These are phyloP conservation scores for Trifolium subterraneum DNA, from an alignment of 306 rosid genomes.

Conservation along the genomic window DNA sequence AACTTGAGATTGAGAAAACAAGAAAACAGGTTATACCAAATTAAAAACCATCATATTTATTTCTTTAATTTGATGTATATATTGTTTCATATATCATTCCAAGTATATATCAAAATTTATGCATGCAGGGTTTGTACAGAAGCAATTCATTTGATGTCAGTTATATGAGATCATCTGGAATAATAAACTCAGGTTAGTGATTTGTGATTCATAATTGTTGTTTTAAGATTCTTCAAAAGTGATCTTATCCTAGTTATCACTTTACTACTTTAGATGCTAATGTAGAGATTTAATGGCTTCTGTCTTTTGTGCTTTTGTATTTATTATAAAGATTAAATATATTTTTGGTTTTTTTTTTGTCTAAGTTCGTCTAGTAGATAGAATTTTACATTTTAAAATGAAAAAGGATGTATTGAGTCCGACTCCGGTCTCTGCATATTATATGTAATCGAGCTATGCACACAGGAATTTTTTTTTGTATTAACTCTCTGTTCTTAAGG, in stretches of 20 bases:
- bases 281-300: too few relatives aligned
- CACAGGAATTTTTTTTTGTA: too few relatives aligned
- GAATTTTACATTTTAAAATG: too few relatives aligned
- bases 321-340: not conserved
- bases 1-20: conserved; percentile 70
- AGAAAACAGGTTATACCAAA: conserved; percentile 66
- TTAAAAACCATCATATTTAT: conserved; percentile 9
- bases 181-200: conserved; percentile 60
- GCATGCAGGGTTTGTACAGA: conserved; percentile 56
- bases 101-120: conserved; percentile 15
- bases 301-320: too few relatives aligned
- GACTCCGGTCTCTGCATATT: too few relatives aligned
- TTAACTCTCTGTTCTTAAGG: too few relatives aligned
- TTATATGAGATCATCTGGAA: conserved; percentile 56
- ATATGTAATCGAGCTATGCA: too few relatives aligned
- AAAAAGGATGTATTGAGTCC: too few relatives aligned
- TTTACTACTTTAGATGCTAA: too few relatives aligned
- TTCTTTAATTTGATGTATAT: not conserved
- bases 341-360: too few relatives aligned
- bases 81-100: conserved; percentile 11
- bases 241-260: not conserved
- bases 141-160: conserved; percentile 52
- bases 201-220: conserved; percentile 36
- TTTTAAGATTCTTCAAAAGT: conserved; percentile 9
- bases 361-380: too few relatives aligned